Evolutionary conservation across 805 yeast species (phyloP).

Genomic region (Saccharomycopsis sp.): DNA sequence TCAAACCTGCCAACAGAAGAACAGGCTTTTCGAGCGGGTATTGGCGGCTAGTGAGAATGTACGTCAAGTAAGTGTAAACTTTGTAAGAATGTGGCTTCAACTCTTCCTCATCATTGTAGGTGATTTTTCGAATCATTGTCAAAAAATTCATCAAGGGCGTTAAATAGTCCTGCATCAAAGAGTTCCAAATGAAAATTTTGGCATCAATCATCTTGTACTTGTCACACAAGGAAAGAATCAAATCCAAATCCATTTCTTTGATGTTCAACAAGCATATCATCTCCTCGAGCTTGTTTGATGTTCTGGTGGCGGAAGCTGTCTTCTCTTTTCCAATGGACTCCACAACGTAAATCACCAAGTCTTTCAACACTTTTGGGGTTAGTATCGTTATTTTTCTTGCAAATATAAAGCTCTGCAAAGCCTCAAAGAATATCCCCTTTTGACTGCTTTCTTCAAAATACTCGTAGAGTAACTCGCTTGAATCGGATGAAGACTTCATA

Average conservation of each 20-base stretch:
- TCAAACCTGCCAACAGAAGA: too few relatives aligned
- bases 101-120: conserved; percentile 6
- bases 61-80: conserved; percentile 56
- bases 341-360: conserved; percentile 44
- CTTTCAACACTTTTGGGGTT: conserved; percentile 39
- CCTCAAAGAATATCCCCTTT: conserved; percentile 30
- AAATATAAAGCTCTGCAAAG: conserved; percentile 35
- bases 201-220: conserved; percentile 51
- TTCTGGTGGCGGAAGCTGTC: too few relatives aligned
- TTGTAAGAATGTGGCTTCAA: conserved; percentile 21
- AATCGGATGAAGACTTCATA: conserved; percentile 28
- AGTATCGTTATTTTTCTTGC: conserved; percentile 29
- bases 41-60: conserved; percentile 64
- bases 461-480: conserved; percentile 40
- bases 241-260: conserved; percentile 64
- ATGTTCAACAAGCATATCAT: conserved; percentile 63
- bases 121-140: conserved; percentile 7
- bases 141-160: conserved; percentile 59
- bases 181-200: conserved; percentile 62
- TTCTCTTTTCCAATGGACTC: conserved; percentile 27
- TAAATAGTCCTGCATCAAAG: conserved; percentile 55
- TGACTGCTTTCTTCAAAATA: conserved; percentile 27
- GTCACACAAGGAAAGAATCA: conserved; percentile 55
- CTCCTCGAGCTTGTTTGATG: conserved; percentile 49
- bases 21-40: conserved; percentile 63